Evolutionary conservation across 805 yeast species (phyloP).

Genomic region (Priceomyces haplophilus): DNA sequence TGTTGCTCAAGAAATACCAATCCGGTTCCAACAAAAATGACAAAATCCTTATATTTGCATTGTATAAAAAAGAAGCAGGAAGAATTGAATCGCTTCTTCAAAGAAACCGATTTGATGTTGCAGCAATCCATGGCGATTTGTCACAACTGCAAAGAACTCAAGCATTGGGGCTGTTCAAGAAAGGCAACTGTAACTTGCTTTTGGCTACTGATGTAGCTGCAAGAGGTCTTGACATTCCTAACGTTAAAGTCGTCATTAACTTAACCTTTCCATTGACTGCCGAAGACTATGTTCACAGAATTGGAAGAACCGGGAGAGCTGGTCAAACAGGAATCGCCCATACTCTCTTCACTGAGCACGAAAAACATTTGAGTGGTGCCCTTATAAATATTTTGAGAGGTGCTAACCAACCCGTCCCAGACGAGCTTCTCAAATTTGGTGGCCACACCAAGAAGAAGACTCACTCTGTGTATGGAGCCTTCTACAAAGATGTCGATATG

Average conservation of each 20-base stretch:
- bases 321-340: constrained; percentile 94
- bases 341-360: constrained; percentile 94
- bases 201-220: constrained; percentile 99
- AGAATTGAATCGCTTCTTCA: constrained; percentile 77
- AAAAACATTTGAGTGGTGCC: constrained; percentile 94
- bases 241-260: constrained; percentile 92
- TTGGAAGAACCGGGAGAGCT: constrained; percentile 98
- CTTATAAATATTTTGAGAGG: constrained; percentile 87
- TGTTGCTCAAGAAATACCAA: constrained; percentile 71
- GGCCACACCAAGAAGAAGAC: constrained; percentile 97
- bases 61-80: constrained; percentile 94
- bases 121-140: constrained; percentile 96
- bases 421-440: constrained; percentile 89
- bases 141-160: constrained; percentile 87
- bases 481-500: constrained; percentile 89
- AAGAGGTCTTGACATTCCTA: constrained; percentile 95
- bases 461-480: constrained; percentile 97
- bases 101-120: constrained; percentile 72
- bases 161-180: constrained; percentile 82
- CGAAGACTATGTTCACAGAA: constrained; percentile 95
- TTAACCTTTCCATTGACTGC: constrained; percentile 94
- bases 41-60: constrained; percentile 85
- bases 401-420: constrained; percentile 95
- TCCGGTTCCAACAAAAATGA: constrained; percentile 64
- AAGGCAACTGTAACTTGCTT: constrained; percentile 69